Evolutionary conservation across 2,329 filamentous ascomycete species (phyloP), one percentile per base, ranked within the genome.

Genomic region (Trichoderma sp.): DNA sequence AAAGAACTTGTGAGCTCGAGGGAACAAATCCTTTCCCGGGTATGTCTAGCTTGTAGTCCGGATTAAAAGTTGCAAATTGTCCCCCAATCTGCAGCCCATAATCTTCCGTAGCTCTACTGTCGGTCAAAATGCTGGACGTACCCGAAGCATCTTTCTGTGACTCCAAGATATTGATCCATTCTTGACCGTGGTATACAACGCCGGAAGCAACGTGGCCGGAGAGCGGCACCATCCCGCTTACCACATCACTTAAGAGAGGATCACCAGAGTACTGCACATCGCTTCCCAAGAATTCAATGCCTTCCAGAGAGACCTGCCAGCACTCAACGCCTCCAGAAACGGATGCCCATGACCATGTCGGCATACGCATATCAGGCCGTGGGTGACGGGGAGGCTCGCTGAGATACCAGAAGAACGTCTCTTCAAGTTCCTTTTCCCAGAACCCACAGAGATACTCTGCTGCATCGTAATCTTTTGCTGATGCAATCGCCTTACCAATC

Each of bases 271-370:
- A 76, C 7, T 41, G 21, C 5, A 74, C 68, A 8, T 69, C 16
- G 4, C 21, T 63, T 14, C 64, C 76, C 24, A 64, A 33, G 38
- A 76, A 75, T 35, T 77, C 63, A 24, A 74, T 33, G 9, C 24
- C 63, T 45, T 75, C 76, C 7, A 62, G 16, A 27, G 56, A 65
- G 7, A 29, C 31, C 3, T 50, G 35, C 67, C 74, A 75, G 35
- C 60, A 75, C 1, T 73, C 27, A 4, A 75, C 27, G 12, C 33
- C 41, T 33, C 77, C 77, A 7, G 35, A 18, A 7, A 76, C 75
- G 27, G 75, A 77, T 9, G 77, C 77, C 77, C 77, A 77, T 24
- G 77, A 77, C 74, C 68, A 77, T 16, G 74, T 71, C 1, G 77
- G 77, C 27, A 75, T 65, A n/a, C 53, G 45, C 8, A 53, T 18